Base-by-base conservation (phyloP, 2,329 filamentous ascomycete genomes). In the Aspergillus pseudonomiae region DNA sequence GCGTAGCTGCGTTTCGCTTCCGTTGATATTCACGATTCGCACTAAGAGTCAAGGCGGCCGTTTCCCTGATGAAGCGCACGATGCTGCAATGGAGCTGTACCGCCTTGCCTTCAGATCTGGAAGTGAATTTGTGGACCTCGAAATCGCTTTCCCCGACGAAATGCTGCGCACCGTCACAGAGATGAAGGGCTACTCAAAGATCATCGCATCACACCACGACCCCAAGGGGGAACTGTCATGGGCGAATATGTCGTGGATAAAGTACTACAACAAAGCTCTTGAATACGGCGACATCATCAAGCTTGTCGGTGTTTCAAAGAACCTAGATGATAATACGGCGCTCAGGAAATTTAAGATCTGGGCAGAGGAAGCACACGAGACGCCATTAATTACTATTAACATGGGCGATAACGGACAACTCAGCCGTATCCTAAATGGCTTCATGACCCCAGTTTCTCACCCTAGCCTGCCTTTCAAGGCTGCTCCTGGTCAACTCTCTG, bases 121-220 rank as follows among this genome's bases (percentile, higher is more conserved):
- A 10, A 88, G 94, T 50, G 95, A 99, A 75, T 99, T 96, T 74
- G 85, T 99, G 28, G 95, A 99, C 75, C 82, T 98, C 9, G 95
- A 99, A 77, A 91, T 98, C 79, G 91, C 92, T 0, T 90, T 94
- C 77, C 90, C 93, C 0, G 88, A 92, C 57, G 82, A 88, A n/a
- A 82, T 96, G 39, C 84, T 97, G 34, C 86, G 89, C 53, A 82
- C 86, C 16, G 84, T 97, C 4, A 84, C 86, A 0, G 86, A 89
- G 60, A 86, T 84, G 67, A 91, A 92, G 75, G 89, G 90, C 2
- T 84, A 86, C 67, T 93, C 92, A 1, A 90, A 89, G 65, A 91
- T 99, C 73, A 96, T 99, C 71, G 93, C 94, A 10, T 99, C 95
- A 0, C 94, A 99, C 76, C 95, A 99, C 76, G 95, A 99, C 75